Percentiles rank a stretch among this genome's conserved stretches.
phyloP scores from a whole-genome alignment of 1,284 basidiomycete species.

The Cystobasidiaceae sp. region DNA sequence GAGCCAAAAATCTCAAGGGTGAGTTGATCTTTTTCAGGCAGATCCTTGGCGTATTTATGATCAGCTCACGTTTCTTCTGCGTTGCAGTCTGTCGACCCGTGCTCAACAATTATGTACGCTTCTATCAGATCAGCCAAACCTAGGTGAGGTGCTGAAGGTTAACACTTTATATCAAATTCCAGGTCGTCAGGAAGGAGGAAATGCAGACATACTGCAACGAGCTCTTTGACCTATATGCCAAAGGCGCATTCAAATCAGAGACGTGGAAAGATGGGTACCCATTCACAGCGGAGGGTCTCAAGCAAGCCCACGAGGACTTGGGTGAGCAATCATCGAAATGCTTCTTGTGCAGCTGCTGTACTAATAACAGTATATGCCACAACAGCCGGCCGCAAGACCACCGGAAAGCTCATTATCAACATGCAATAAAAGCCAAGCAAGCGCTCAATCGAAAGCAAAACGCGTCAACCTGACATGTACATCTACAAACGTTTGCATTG shows the following conservation, averaged over 20 bases:
- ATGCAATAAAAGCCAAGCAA: slow-evolving; percentile 47
- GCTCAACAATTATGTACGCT: slow-evolving; percentile 43
- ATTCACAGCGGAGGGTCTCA: slow-evolving; percentile 74
- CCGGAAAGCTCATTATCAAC: slow-evolving; percentile 76
- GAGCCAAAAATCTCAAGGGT: slow-evolving; percentile 71
- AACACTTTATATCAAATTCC: no score
- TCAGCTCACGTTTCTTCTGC: no score
- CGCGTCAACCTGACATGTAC: no score
- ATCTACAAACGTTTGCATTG: no score
- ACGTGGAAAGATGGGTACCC: slow-evolving; percentile 69
- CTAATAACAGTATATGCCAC: not conserved
- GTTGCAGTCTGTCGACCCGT: slow-evolving; percentile 46
- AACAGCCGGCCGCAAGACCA: slow-evolving; percentile 61
- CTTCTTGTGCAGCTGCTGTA: not conserved
- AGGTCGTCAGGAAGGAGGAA: slow-evolving; percentile 67
- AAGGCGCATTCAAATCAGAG: slow-evolving; percentile 62
- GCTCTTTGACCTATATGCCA: slow-evolving; percentile 61
- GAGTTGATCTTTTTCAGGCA: no score
- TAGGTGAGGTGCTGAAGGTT: no score
- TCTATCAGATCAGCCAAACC: not conserved
- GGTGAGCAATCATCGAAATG: no score
- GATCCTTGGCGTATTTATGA: no score
- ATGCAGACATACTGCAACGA: slow-evolving; percentile 60
- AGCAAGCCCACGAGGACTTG: slow-evolving; percentile 73
- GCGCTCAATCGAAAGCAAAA: no score